These are phyloP conservation scores for Colletotrichum lindemuthianum DNA, from an alignment of 2,329 filamentous ascomycete genomes.

Conservation along the genomic window DNA sequence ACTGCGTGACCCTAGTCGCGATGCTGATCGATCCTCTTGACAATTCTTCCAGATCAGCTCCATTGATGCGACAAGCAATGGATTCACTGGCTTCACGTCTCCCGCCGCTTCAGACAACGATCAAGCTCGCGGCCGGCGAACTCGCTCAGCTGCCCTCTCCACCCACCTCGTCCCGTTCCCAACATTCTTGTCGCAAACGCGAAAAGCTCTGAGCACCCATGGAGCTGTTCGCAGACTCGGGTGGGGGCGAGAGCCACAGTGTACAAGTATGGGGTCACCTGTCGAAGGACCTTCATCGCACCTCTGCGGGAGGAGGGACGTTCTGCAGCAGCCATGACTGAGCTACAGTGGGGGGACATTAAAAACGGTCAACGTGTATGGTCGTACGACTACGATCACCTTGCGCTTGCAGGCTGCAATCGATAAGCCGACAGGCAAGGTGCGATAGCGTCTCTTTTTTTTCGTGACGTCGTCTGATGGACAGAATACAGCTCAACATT, in stretches of 20 bases:
- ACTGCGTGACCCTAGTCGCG: constrained; percentile 10
- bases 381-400: no score
- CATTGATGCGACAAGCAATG: no score
- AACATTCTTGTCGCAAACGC: constrained; percentile 34
- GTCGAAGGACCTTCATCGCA: constrained; percentile 5
- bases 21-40: not conserved
- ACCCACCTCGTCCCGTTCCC: constrained; percentile 9
- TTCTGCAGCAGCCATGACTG: constrained; percentile 9
- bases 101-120: no score
- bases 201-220: constrained; percentile 28
- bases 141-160: not conserved
- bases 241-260: constrained; percentile 17
- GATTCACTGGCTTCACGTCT: no score
- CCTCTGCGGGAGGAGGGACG: not conserved
- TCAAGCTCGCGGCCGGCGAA: no score
- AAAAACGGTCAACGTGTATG: no score
- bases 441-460: no score
- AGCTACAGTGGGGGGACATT: not conserved
- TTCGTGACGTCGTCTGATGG: no score
- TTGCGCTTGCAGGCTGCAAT: no score
- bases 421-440: no score
- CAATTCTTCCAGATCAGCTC: no score
- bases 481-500: no score
- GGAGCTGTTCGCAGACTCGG: constrained; percentile 15
- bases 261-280: not conserved